phyloP scores from a whole-genome alignment of 2,329 filamentous ascomycete genomes.

The Penicillium sp. region DNA sequence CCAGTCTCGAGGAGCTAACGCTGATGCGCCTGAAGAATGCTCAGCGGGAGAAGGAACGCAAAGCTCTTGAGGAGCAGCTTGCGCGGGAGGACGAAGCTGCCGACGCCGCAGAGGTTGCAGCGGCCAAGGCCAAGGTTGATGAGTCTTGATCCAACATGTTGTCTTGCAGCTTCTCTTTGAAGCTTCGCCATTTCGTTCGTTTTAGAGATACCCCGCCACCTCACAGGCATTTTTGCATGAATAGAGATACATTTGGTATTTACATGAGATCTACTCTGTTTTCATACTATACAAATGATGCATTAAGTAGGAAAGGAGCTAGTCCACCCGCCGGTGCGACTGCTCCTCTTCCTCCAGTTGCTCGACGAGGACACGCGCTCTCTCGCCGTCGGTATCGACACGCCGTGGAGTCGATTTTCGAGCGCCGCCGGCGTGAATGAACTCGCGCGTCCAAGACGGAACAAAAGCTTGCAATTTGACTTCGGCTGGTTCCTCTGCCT shows the following conservation, averaged over 20 bases:
- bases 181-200: too few relatives aligned
- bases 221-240: slow-evolving; percentile 6
- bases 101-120: slow-evolving; percentile 33
- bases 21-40: slow-evolving; percentile 58
- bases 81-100: slow-evolving; percentile 49
- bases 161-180: too few relatives aligned
- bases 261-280: slow-evolving; percentile 19
- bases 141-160: slow-evolving; percentile 10
- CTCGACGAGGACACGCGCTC: slow-evolving; percentile 38
- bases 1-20: slow-evolving; percentile 49
- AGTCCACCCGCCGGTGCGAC: slow-evolving; percentile 26
- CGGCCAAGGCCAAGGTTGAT: slow-evolving; percentile 13
- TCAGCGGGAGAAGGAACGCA: slow-evolving; percentile 52
- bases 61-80: slow-evolving; percentile 54
- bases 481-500: slow-evolving; percentile 45
- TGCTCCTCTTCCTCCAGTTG: slow-evolving; percentile 37
- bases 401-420: slow-evolving; percentile 33
- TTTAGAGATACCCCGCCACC: slow-evolving; percentile 1
- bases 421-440: slow-evolving; percentile 40
- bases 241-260: slow-evolving; percentile 20
- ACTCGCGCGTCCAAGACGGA: slow-evolving; percentile 66
- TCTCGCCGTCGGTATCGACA: slow-evolving; percentile 28
- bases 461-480: slow-evolving; percentile 74
- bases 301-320: slow-evolving; percentile 5
- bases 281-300: not conserved